A percentile compares a stretch with the other conserved stretches of the same genome.
Conservation (phyloP, 2,329 filamentous ascomycete genomes). For the Canariomyces notabilis region DNA sequence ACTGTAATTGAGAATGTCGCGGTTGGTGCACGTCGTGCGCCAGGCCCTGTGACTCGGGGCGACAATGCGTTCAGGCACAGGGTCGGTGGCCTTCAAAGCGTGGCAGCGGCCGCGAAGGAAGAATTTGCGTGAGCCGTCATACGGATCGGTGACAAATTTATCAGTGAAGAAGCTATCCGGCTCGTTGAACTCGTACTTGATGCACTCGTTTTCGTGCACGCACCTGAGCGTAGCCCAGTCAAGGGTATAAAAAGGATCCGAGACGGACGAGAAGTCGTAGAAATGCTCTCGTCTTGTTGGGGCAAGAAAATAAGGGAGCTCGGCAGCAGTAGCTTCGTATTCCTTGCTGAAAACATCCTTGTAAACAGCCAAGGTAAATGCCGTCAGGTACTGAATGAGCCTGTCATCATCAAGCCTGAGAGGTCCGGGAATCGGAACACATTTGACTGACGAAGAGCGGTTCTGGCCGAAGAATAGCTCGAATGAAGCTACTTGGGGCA, state of each 20-base stretch:
- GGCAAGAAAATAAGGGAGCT: conserved; percentile 79
- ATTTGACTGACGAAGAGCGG: conserved; percentile 52
- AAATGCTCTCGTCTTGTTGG: conserved; percentile 42
- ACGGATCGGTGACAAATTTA: conserved; percentile 53
- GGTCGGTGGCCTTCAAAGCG: conserved; percentile 58
- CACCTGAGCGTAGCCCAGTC: conserved; percentile 57
- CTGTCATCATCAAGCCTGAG: conserved; percentile 41
- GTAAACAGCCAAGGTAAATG: conserved; percentile 73
- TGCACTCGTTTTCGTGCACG: conserved; percentile 29
- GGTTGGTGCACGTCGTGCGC: conserved; percentile 31
- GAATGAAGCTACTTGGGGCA: conserved; percentile 64
- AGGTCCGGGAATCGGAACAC: conserved; percentile 38
- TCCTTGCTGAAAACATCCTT: conserved; percentile 84
- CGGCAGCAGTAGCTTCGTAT: conserved; percentile 58
- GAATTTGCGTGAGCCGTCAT: conserved; percentile 60
- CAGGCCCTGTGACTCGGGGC: conserved; percentile 42
- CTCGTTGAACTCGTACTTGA: conserved; percentile 33
- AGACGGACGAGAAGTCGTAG: conserved; percentile 21
- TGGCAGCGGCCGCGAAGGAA: conserved; percentile 49
- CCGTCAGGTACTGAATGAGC: conserved; percentile 51
- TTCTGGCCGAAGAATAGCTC: conserved; percentile 66
- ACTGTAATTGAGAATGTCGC: conserved; percentile 77
- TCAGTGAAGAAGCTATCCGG: conserved; percentile 47
- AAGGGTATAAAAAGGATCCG: conserved; percentile 37
- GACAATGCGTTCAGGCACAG: conserved; percentile 54